phyloP scores from a whole-genome alignment of 2,329 filamentous ascomycete species.

The Fusarium mundagurra region DNA sequence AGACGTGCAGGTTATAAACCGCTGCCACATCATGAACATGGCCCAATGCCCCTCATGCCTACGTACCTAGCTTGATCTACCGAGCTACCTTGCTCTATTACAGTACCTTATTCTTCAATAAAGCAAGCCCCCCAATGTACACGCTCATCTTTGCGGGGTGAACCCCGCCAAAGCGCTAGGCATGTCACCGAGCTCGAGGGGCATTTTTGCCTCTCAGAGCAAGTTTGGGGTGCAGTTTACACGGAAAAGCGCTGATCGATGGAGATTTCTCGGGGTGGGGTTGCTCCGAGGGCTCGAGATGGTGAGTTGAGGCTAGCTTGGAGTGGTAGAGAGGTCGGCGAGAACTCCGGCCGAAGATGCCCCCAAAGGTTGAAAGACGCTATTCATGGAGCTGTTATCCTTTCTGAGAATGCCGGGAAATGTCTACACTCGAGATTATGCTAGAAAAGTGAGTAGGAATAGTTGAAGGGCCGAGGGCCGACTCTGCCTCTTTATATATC shows the following conservation, averaged over 20 bases:
- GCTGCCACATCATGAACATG: conserved; percentile 34
- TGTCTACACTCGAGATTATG: background rate
- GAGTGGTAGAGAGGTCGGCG: conserved; percentile 20
- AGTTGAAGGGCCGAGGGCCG: background rate
- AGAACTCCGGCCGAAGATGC: conserved; percentile 37
- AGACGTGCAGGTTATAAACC: conserved; percentile 30
- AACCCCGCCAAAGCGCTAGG: conserved; percentile 31
- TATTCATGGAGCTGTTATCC: background rate
- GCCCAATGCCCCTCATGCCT: background rate
- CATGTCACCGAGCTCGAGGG: conserved; percentile 1
- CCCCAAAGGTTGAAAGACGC: conserved; percentile 22
- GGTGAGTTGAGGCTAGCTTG: conserved; percentile 16
- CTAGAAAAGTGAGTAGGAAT: background rate
- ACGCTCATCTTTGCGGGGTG: conserved; percentile 38
- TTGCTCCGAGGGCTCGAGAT: conserved; percentile 35
- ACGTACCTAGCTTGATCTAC: conserved; percentile 10
- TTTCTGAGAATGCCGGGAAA: background rate
- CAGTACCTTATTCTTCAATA: background rate
- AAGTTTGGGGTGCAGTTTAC: conserved; percentile 31
- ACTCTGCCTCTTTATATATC: conserved; percentile 1
- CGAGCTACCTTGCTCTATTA: background rate
- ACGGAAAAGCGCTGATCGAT: conserved; percentile 17
- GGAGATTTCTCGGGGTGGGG: conserved; percentile 41
- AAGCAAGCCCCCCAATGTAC: conserved; percentile 18
- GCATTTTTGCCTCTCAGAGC: conserved; percentile 3